phyloP scores from a whole-genome alignment of 2,329 filamentous ascomycete genomes.

The Aspergillus tamarii region DNA sequence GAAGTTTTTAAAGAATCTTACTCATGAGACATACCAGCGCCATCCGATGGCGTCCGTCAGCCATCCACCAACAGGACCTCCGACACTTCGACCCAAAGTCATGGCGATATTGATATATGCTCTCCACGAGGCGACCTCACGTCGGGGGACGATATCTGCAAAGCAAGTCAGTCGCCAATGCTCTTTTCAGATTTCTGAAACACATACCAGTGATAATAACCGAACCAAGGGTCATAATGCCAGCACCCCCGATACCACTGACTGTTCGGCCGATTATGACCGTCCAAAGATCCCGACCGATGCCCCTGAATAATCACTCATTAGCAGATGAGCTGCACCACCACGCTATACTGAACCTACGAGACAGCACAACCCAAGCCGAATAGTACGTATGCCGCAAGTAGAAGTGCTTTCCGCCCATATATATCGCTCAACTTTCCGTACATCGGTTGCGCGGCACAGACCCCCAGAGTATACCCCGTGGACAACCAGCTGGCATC shows the following conservation, averaged over 20 bases:
- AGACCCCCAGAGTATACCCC: slow-evolving; percentile 55
- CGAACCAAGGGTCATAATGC: slow-evolving; percentile 48
- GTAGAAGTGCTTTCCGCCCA: slow-evolving; percentile 56
- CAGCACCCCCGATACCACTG: slow-evolving; percentile 50
- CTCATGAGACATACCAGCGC: slow-evolving; percentile 57
- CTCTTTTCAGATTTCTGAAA: accelerated
- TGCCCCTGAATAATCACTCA: slow-evolving; percentile 31
- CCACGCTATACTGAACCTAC: slow-evolving; percentile 16
- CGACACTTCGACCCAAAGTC: slow-evolving; percentile 54
- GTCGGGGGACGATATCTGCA: slow-evolving; percentile 51
- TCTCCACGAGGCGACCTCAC: slow-evolving; percentile 53
- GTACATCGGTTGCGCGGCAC: slow-evolving; percentile 58
- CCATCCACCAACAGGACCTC: slow-evolving; percentile 62
- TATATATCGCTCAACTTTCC: slow-evolving; percentile 63
- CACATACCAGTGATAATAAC: slow-evolving; percentile 49
- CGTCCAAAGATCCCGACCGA: slow-evolving; percentile 40
- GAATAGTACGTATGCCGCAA: slow-evolving; percentile 56
- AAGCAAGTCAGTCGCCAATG: background rate
- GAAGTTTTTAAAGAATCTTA: too few relatives aligned
- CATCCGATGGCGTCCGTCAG: slow-evolving; percentile 66
- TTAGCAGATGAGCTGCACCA: background rate
- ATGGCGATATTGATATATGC: slow-evolving; percentile 57
- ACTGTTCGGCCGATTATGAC: slow-evolving; percentile 47
- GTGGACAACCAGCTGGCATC: slow-evolving; percentile 63
- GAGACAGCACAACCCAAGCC: slow-evolving; percentile 49